Evolutionary conservation across 805 yeast genomes (phyloP).

Genomic region (Hanseniaspora opuntiae): DNA sequence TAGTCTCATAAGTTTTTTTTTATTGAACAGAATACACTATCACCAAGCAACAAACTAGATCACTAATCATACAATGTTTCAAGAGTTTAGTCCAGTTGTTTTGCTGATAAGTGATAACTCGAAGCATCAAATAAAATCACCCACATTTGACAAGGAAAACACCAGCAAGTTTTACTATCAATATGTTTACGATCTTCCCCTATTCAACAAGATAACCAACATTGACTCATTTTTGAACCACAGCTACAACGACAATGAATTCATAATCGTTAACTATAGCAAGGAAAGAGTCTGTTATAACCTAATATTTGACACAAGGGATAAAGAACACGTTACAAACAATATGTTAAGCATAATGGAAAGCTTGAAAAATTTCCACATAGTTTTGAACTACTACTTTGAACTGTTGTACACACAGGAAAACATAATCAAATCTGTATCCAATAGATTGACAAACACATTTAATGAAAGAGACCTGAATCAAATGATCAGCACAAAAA

Average conservation of each 20-base stretch:
- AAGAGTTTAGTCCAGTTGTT: constrained; percentile 3
- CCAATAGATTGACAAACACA: constrained; percentile 4
- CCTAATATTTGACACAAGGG: neutral
- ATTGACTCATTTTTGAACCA: neutral
- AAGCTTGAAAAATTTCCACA: neutral
- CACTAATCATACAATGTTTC: neutral
- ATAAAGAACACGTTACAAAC: neutral
- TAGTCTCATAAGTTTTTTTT: too few species aligned
- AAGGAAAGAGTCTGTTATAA: neutral
- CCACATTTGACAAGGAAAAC: neutral
- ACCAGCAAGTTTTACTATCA: constrained; percentile 1
- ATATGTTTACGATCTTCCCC: constrained; percentile 1
- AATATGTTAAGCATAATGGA: neutral
- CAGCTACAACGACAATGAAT: neutral
- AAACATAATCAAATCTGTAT: constrained; percentile 6
- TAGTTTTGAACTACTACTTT: constrained; percentile 6
- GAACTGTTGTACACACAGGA: constrained; percentile 10
- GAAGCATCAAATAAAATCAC: neutral
- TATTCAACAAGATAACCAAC: neutral
- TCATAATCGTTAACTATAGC: neutral
- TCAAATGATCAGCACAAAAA: neutral
- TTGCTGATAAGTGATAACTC: neutral
- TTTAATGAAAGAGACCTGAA: constrained; percentile 7
- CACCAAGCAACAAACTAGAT: neutral
- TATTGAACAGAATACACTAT: neutral